Base-by-base conservation (phyloP, 2,329 filamentous ascomycete genomes). In the Arachnomyces sp. region DNA sequence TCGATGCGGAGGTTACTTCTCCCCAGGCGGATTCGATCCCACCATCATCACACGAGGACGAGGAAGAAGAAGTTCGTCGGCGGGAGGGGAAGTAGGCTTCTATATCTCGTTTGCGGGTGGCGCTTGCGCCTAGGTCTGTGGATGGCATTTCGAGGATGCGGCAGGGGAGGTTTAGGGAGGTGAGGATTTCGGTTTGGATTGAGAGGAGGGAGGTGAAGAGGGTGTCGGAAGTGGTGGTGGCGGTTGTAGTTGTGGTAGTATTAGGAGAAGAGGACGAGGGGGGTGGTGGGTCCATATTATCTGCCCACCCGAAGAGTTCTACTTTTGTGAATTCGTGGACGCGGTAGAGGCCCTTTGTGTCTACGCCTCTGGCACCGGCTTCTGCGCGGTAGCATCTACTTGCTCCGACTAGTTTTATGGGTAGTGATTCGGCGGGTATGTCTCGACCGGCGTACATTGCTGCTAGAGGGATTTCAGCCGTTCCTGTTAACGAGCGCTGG, bases 321-420 rank as follows among this genome's bases (percentile, higher is more conserved):
- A 98, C 90, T 61, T 98, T 98, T 18, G 88, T 94, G 65, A 98
- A 98, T 64, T 98, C 92, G 64, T 98, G 92, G 3, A 98, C 92
- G 18, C 92, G 82, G 65, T 96, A 98, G 2, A 98, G 69, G 4
- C 92, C 92, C 65, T 94, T 95, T 2, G 89, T 94, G 52, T 92
- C 86, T 16, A 83, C 81, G 20, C 92, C 92, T 30, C 90, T 75
- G 1, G 88, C 85, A 25, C 92, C 92, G 0, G 92, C 92, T 66
- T 98, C 92, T 33, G 92, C 92, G 38, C 92, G 83, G 65, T 93
- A 98, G 70, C 89, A 94, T n/a, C 92, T 76, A 42, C 86, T 94
- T 1, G 84, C 79, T 12, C 85, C 92, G 2, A 93, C 86, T 13
- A 81, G 72, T 60, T 87, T 90, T 30, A 86, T 52, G 0, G 92